phyloP scores from a whole-genome alignment of 371 early-diverging fungal species.

The Dichotomocladium elegans region DNA sequence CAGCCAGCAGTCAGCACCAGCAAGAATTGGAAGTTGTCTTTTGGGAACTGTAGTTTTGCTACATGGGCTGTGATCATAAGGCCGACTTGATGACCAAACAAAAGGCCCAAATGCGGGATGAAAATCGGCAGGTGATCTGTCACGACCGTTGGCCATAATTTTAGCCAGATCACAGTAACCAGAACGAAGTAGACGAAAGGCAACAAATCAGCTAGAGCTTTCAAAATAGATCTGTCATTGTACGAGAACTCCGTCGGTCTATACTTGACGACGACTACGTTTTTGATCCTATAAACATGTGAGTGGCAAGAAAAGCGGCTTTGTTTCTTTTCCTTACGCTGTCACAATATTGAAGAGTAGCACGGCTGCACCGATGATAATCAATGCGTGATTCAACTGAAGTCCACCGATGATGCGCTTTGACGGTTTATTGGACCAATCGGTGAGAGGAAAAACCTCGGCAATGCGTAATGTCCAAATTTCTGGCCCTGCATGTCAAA shows the following conservation, averaged over 20 bases:
- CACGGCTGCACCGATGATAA: conserved; percentile 52
- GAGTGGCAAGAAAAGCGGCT: too few relatives aligned
- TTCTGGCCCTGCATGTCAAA: conserved; percentile 35
- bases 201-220: conserved; percentile 58
- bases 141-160: conserved; percentile 65
- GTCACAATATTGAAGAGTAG: conserved; percentile 57
- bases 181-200: conserved; percentile 62
- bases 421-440: conserved; percentile 13
- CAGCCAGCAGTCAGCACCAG: conserved; percentile 54
- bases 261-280: conserved; percentile 27
- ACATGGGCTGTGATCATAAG: conserved; percentile 87
- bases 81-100: conserved; percentile 84
- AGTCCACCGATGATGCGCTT: conserved; percentile 43
- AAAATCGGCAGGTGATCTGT: conserved; percentile 64
- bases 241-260: conserved; percentile 34
- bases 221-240: conserved; percentile 39
- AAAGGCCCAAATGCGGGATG: conserved; percentile 64
- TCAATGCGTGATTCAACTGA: conserved; percentile 60
- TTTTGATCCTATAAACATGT: conserved; percentile 23
- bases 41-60: conserved; percentile 75
- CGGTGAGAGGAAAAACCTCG: conserved; percentile 24
- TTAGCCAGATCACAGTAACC: conserved; percentile 65
- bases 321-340: conserved; percentile 45
- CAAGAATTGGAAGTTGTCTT: conserved; percentile 60
- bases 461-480: conserved; percentile 33